These are phyloP conservation scores for Thermothielavioides terrestris DNA, from an alignment of 495 filamentous ascomycete species.

Conservation along the genomic window DNA sequence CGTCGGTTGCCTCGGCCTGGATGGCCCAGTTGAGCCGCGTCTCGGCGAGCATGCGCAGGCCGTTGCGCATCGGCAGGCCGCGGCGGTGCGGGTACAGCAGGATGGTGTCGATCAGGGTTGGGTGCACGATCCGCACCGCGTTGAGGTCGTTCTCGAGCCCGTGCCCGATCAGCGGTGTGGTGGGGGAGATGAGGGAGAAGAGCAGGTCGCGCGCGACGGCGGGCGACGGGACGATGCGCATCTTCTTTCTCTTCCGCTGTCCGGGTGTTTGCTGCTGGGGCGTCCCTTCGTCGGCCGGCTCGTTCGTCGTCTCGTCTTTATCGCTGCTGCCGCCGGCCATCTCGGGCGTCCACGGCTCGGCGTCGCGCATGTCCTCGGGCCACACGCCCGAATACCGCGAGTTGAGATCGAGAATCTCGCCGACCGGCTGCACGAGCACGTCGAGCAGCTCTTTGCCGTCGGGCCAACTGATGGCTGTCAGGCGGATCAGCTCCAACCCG, in stretches of 20 bases:
- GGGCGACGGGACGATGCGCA: constrained; percentile 67
- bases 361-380: constrained; percentile 61
- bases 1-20: constrained; percentile 59
- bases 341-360: constrained; percentile 47
- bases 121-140: constrained; percentile 71
- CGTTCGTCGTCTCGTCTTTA: not conserved
- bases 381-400: constrained; percentile 80
- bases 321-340: not conserved
- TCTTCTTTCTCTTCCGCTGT: constrained; percentile 15
- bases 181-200: constrained; percentile 57
- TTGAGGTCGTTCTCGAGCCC: constrained; percentile 94
- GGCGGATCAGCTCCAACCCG: constrained; percentile 78
- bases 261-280: not conserved
- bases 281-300: no score
- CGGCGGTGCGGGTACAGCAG: constrained; percentile 69
- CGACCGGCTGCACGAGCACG: constrained; percentile 74
- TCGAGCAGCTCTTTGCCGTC: constrained; percentile 65
- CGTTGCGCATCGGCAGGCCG: constrained; percentile 67
- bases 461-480: constrained; percentile 86
- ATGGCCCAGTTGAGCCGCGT: constrained; percentile 62
- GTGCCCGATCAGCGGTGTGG: constrained; percentile 82
- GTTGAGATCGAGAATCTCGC: constrained; percentile 82
- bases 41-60: constrained; percentile 60
- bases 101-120: constrained; percentile 75
- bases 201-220: constrained; percentile 62